Evolutionary conservation across 805 yeast genomes (phyloP).

Genomic region (Starmerella floris): DNA sequence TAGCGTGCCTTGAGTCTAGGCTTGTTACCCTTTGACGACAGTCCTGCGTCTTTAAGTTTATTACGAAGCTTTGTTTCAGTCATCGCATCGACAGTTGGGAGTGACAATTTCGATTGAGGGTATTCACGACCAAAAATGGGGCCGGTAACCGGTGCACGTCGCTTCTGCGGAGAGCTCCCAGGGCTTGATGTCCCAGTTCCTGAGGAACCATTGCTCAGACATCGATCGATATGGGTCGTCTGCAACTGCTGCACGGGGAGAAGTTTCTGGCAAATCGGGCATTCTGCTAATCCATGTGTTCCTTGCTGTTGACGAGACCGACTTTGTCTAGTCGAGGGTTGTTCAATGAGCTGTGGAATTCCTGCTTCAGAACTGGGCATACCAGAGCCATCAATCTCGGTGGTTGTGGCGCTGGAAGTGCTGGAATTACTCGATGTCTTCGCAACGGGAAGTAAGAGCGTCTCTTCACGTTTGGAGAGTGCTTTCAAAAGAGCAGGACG

Average conservation of each 20-base stretch:
- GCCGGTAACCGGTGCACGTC: neutral
- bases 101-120: slow-evolving; percentile 21
- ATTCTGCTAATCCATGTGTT: slow-evolving; percentile 28
- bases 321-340: neutral
- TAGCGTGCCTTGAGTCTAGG: slow-evolving; percentile 54
- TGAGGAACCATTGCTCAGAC: slow-evolving; percentile 23
- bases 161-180: slow-evolving; percentile 1
- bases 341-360: neutral
- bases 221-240: slow-evolving; percentile 47
- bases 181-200: neutral
- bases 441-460: neutral
- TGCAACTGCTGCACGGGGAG: slow-evolving; percentile 48
- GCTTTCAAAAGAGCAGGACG: neutral
- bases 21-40: slow-evolving; percentile 53
- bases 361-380: neutral
- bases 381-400: neutral
- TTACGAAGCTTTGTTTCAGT: slow-evolving; percentile 48
- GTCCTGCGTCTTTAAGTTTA: slow-evolving; percentile 39
- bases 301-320: too few species aligned
- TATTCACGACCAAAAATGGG: slow-evolving; percentile 2
- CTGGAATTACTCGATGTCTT: neutral
- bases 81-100: slow-evolving; percentile 44
- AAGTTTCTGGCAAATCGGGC: slow-evolving; percentile 52
- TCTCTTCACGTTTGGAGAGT: neutral
- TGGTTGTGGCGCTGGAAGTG: neutral